Percentiles rank a stretch among this genome's conserved stretches.
Evolutionary conservation across 1,139 yeast genomes (phyloP).

Genomic region (Suhomyces choctaworum): DNA sequence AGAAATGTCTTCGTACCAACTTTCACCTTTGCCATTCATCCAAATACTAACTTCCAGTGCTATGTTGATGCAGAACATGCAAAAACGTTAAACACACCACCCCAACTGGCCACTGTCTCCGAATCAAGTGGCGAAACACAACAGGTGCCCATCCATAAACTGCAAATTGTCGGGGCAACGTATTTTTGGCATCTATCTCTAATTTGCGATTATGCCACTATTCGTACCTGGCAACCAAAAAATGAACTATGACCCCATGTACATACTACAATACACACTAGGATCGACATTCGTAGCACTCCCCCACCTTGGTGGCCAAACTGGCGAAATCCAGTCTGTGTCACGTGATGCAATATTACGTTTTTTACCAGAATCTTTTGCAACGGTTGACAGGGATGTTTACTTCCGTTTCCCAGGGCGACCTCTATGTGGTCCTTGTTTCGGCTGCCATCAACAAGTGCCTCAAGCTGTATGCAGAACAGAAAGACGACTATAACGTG

Average conservation of each 20-base stretch:
- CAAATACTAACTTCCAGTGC: constrained; percentile 29
- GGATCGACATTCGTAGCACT: neutral
- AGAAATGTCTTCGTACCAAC: too few species aligned
- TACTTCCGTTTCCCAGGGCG: constrained; percentile 1
- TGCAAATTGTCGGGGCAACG: too few species aligned
- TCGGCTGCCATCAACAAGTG: constrained; percentile 33
- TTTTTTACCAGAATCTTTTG: too few species aligned
- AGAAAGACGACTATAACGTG: constrained; percentile 15
- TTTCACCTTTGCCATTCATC: neutral
- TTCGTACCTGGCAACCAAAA: too few species aligned
- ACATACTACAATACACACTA: constrained; percentile 4
- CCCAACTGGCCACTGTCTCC: too few species aligned
- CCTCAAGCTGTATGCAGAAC: constrained; percentile 16
- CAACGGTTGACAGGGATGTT: too few species aligned
- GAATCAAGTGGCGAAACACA: too few species aligned
- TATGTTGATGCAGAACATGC: constrained; percentile 51
- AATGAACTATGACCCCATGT: constrained; percentile 2
- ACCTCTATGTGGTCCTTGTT: constrained; percentile 23
- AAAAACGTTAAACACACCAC: constrained; percentile 33
- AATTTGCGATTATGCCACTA: too few species aligned
- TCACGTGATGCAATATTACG: neutral
- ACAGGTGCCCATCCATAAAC: too few species aligned
- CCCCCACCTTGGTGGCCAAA: neutral
- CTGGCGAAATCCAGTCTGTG: too few species aligned
- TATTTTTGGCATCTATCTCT: too few species aligned